Evolutionary conservation across 2,329 filamentous ascomycete species (phyloP).

Genomic region (Polytolypa hystricis): DNA sequence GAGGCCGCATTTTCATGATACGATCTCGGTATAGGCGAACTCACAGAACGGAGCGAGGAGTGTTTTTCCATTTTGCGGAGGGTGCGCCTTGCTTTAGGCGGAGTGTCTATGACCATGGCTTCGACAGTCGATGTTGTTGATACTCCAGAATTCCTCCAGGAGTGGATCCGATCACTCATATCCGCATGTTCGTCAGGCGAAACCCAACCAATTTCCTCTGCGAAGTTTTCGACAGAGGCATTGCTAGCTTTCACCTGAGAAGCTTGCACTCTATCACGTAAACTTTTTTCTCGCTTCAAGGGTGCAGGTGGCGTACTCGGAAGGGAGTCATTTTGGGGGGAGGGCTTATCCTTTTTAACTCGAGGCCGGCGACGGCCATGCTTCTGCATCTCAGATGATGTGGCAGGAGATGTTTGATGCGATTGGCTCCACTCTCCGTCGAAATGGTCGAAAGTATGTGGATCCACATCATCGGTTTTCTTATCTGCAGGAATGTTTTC

Average conservation of each 20-base stretch:
- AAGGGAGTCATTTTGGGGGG: not conserved
- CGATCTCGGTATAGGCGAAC: slow-evolving; percentile 34
- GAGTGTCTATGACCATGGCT: slow-evolving; percentile 43
- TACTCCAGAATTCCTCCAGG: slow-evolving; percentile 37
- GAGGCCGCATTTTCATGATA: slow-evolving; percentile 36
- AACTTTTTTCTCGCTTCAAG: slow-evolving; percentile 18
- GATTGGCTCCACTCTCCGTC: slow-evolving; percentile 48
- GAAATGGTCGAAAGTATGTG: slow-evolving; percentile 43
- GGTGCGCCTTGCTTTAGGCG: slow-evolving; percentile 33
- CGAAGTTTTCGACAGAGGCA: slow-evolving; percentile 37
- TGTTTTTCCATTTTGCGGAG: slow-evolving; percentile 46
- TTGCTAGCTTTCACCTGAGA: slow-evolving; percentile 17
- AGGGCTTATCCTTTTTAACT: not conserved
- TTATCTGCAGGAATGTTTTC: slow-evolving; percentile 30
- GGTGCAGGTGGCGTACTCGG: not conserved
- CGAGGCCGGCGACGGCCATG: slow-evolving; percentile 5
- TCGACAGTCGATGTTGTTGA: slow-evolving; percentile 46
- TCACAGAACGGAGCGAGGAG: slow-evolving; percentile 38
- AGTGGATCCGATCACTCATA: slow-evolving; percentile 19
- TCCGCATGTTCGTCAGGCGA: slow-evolving; percentile 21
- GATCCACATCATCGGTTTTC: slow-evolving; percentile 12
- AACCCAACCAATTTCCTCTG: slow-evolving; percentile 41
- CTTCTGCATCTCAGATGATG: slow-evolving; percentile 2
- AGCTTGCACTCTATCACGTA: slow-evolving; percentile 24
- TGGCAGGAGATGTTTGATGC: slow-evolving; percentile 15